Conservation (phyloP, 768 basidiomycete genomes). For the Rhodosporidiobolus sp. region DNA sequence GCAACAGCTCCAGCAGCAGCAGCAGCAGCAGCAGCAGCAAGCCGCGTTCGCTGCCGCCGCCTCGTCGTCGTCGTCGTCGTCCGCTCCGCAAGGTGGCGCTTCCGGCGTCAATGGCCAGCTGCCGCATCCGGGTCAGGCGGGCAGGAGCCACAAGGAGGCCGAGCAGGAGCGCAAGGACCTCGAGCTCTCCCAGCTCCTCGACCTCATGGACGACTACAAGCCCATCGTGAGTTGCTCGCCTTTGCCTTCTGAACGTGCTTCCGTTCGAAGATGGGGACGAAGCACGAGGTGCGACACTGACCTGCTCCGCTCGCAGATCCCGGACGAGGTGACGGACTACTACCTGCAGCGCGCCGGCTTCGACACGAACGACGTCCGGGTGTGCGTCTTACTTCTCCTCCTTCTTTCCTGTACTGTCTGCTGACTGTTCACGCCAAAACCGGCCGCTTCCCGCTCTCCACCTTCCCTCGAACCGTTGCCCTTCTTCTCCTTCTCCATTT, state of each 20-base stretch:
- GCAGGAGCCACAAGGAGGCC: constrained; percentile 42
- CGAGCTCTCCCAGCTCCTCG: constrained; percentile 85
- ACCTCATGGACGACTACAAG: constrained; percentile 95
- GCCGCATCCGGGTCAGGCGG: too few relatives aligned
- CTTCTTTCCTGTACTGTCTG: too few relatives aligned
- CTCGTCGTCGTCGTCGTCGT: background rate
- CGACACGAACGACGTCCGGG: constrained; percentile 85
- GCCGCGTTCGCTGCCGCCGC: background rate
- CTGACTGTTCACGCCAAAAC: background rate
- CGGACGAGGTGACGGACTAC: constrained; percentile 95
- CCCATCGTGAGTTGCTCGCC: constrained; percentile 65
- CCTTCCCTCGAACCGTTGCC: background rate
- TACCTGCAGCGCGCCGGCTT: constrained; percentile 95
- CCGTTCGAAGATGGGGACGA: too few relatives aligned
- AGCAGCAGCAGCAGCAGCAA: constrained; percentile 10
- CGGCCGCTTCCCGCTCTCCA: background rate
- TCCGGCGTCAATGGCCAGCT: background rate
- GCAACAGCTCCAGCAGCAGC: constrained; percentile 2
- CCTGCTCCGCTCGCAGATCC: constrained; percentile 61
- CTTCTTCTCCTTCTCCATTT: background rate
- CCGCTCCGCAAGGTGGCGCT: background rate
- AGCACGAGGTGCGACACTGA: background rate
- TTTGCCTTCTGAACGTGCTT: background rate
- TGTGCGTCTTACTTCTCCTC: constrained; percentile 58
- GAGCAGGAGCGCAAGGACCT: constrained; percentile 72